Percentiles rank a stretch among this genome's conserved stretches.
Evolutionary conservation across 2,329 filamentous ascomycete genomes (phyloP).

Genomic region (Aspergillus bombycis): DNA sequence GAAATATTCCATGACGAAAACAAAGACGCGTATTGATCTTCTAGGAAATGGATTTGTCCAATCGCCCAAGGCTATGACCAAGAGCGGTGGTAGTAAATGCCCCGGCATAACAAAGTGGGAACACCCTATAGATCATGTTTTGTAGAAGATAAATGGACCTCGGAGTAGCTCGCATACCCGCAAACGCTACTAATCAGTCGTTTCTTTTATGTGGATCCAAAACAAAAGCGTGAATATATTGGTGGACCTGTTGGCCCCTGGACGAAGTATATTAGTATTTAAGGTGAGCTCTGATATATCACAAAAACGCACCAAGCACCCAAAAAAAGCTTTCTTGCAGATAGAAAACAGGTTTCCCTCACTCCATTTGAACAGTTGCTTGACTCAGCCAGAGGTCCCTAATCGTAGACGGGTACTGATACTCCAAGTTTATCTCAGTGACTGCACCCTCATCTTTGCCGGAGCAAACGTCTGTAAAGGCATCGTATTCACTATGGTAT

Average conservation of each 20-base stretch:
- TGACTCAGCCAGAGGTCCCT: too few relatives aligned
- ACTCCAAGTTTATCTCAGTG: background rate
- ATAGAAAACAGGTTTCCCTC: too few relatives aligned
- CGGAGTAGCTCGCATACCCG: too few relatives aligned
- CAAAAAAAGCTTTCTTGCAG: background rate
- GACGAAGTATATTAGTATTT: background rate
- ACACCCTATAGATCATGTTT: background rate
- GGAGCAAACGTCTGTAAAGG: too few relatives aligned
- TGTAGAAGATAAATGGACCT: background rate
- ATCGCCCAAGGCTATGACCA: too few relatives aligned
- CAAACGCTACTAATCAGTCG: too few relatives aligned
- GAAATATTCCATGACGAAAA: too few relatives aligned
- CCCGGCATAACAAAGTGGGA: background rate
- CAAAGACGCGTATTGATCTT: too few relatives aligned
- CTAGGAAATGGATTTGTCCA: too few relatives aligned
- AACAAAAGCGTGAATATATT: background rate
- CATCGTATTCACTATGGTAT: background rate
- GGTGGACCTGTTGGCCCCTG: too few relatives aligned
- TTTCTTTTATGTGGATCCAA: background rate
- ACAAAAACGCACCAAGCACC: background rate
- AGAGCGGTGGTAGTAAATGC: too few relatives aligned
- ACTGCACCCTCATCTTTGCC: background rate
- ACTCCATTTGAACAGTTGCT: background rate
- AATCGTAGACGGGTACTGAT: too few relatives aligned
- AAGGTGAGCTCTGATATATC: background rate